Evolutionary conservation across 345 rosid species (phyloP), one percentile per base, ranked within the genome.

Genomic region (Rubroshorea leprosula): DNA sequence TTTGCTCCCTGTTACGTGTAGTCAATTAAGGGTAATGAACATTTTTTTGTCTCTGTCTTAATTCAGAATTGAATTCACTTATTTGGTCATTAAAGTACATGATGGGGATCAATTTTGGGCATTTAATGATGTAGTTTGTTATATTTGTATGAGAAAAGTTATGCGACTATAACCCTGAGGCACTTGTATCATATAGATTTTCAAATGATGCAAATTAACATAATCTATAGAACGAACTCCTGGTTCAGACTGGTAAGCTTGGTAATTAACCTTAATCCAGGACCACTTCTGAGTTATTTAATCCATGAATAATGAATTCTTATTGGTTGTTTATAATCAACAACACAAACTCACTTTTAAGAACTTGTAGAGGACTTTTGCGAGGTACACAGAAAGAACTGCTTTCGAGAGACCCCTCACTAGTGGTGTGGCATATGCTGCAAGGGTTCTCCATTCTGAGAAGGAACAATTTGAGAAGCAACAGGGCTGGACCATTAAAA

Each of bases 371-470:
- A 72, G 71, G 64, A 89, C 96, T 57, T 92, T 92, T 68, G 88
- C 90, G 1, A 83, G 79, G 82, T 92, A 92, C 68, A 86, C 98
- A 3, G 95, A 92, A 58, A 74, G 93, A 76, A 92, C 98, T 61
- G 85, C 96, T 58, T 92, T 92, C 62, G 98, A 92, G 83, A 81
- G 98, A 78, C 98, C 98, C 22, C 87, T 89, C 43, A 92, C 98
- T n/a, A 92, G 98, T 70, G 90, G 96, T n/a, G 89, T 92, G 41
- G 98, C 98, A 25, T 92, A 92, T 78, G 98, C 98, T 43, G 77
- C 84, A 51, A 84, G 85, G 77, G 95, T 92, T 61, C 95, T 86
- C 25, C 89, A 80, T 65, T 72, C 93, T 19, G 98, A 92, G 70
- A 84, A 96, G 76, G 90, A 84, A 69, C 80, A 83, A 68, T 89